Base-by-base conservation (phyloP, 2,329 filamentous ascomycete species). In the Pseudopyricularia javanii region DNA sequence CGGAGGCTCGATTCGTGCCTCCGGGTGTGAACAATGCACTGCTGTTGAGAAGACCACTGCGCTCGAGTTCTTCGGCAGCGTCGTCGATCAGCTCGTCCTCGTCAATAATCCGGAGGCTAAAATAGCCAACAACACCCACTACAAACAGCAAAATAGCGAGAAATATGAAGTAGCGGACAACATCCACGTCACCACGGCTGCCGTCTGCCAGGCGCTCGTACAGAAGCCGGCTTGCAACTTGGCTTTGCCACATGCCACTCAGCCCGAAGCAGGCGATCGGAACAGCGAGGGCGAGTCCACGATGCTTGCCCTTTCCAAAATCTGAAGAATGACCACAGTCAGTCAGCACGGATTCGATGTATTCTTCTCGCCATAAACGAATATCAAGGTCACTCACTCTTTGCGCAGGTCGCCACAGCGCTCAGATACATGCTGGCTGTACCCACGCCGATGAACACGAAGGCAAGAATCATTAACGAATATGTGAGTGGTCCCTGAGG, bases 221-320 rank as follows among this genome's bases (percentile, higher is more conserved):
- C 40, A 97, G 78, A 52, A 95, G 64, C 51, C 83, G 80, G 59
- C 83, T 91, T 30, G 85, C 91, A 24, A 95, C 71, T 70, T 97
- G 91, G 61, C 89, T 94, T 69, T 93, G 78, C 87, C 93, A 95
- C 86, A 98, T 91, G 49, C 91, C 90, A 63, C 91, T 95, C 54
- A 98, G 68, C 0, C 93, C 93, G 65, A 96, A 95, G 7, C 88
- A 85, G 0, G 93, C 89, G 65, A 97, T 96, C 1, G 93, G 93
- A 55, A 88, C 76, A 1, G 91, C 91, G 53, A 98, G 75, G 55
- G 94, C 91, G 50, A 98, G 71, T 0, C 93, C 93, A 61, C 91
- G 86, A 62, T 94, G 85, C 62, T 85, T 87, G 4, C 90, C 89
- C 56, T 86, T 83, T 49, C 91, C 91, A 69, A 97, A 98, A 70